These are phyloP conservation scores for Dacryopinax spathularia DNA, from an alignment of 768 basidiomycete genomes.

Conservation along the genomic window DNA sequence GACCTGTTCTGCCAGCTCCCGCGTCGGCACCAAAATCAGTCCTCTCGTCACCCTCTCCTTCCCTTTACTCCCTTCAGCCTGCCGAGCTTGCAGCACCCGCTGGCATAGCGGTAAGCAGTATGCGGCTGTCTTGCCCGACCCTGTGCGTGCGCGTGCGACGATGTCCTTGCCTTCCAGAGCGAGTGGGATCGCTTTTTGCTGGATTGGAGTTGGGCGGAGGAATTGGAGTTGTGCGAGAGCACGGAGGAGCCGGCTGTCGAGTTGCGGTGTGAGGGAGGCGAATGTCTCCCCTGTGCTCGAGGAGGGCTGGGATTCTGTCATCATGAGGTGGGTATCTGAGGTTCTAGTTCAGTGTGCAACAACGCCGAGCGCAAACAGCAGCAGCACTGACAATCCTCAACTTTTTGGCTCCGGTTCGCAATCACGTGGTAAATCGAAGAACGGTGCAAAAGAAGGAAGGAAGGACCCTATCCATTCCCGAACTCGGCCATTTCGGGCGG, in stretches of 20 bases:
- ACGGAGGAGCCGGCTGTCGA: slow-evolving; percentile 74
- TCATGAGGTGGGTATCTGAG: background rate
- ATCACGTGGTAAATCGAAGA: background rate
- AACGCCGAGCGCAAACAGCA: too few species aligned
- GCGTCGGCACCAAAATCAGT: slow-evolving; percentile 73
- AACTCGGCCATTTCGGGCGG: too few species aligned
- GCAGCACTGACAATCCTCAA: too few species aligned
- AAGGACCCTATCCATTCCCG: too few species aligned
- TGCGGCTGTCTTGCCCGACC: slow-evolving; percentile 93
- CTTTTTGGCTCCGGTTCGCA: background rate
- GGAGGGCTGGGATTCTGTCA: background rate
- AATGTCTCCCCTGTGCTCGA: slow-evolving; percentile 16
- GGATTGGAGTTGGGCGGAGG: slow-evolving; percentile 80
- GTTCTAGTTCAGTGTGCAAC: too few species aligned
- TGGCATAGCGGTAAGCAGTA: slow-evolving; percentile 87
- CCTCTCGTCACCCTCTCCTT: slow-evolving; percentile 49
- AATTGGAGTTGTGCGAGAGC: slow-evolving; percentile 85
- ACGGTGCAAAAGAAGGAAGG: background rate
- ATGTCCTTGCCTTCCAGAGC: slow-evolving; percentile 83
- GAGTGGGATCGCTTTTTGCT: slow-evolving; percentile 80
- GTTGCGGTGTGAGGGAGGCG: slow-evolving; percentile 50
- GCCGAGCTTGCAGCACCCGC: slow-evolving; percentile 71
- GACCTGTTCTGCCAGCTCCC: slow-evolving; percentile 88
- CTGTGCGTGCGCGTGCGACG: slow-evolving; percentile 84
- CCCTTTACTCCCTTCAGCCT: slow-evolving; percentile 61